Base-by-base conservation (phyloP, 768 basidiomycete genomes). In the Guyanaporus albipodus region DNA sequence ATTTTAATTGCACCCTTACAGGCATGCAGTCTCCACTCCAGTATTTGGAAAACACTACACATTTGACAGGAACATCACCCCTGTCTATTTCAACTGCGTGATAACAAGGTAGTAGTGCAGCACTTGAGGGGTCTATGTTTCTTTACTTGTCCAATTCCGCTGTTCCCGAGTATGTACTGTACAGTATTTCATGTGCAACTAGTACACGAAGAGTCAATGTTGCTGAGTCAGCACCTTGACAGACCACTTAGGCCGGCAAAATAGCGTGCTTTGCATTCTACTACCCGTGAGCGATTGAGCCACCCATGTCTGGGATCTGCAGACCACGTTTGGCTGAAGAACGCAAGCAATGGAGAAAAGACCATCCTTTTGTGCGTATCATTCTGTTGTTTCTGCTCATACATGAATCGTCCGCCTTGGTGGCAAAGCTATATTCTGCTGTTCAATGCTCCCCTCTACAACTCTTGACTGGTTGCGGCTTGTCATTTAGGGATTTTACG, bases 281-380 rank as follows among this genome's bases (percentile, higher is more conserved):
- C 14, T n/a, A 45, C 38, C 33, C 39, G 47, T 44, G n/a, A n/a
- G n/a, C 32, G 33, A 32, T n/a, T 35, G 33, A 17, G 29, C 32
- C 38, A 46, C 46, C 14, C 46, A 61, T 92, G 91, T 85, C 91
- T 42, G 92, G 91, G 50, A 95, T 97, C 54, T 94, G 92, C 67
- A 82, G 92, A 67, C 83, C 87, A 28, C 85, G 96, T 60, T 77
- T 99, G 14, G 81, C 92, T 23, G 96, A 98, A 69, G 96, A 99
- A 70, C 83, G 96, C 61, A 99, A 99, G 71, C 91, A 94, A 61
- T 99, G 96, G 96, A 73, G 96, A 49, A 98, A 94, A 69, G 96
- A 98, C 57, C 96, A 99, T 69, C 96, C 96, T 24, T 97, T 95
- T 59, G 96, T 97, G 68, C 71, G 91, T 78, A 46, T 31, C 8